Evolutionary conservation across 768 basidiomycete genomes (phyloP), one percentile per base, ranked within the genome.

Genomic region (Tremella yokohamensis): DNA sequence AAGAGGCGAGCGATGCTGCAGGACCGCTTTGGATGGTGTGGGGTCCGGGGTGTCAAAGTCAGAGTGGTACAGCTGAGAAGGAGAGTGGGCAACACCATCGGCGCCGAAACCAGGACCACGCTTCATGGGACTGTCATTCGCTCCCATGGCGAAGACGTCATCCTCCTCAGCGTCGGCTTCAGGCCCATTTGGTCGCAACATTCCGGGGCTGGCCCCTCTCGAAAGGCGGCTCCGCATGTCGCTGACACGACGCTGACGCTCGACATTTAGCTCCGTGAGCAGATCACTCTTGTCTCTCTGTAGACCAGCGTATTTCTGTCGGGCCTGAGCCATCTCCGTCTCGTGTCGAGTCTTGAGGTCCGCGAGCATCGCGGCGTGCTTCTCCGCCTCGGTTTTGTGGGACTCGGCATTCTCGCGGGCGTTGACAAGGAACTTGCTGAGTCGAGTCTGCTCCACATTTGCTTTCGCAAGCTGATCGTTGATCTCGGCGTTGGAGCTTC

Each of bases 211-310:
- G 6, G 65, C 68, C 11, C 67, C 62, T 20, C 64, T 51, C 18
- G 64, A 69, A 6, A 63, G 29, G 24, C 65, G 51, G 3, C 58
- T 69, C 40, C 62, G 52, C 22, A 62, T 50, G 45, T 55, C 65
- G 22, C 62, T 62, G 54, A 72, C 63, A 15, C 63, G 50, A 22
- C 65, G 38, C 47, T 69, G 63, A 24, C 67, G 25, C 52, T 70
- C 70, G 26, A 60, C 82, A 66, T 96, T 91, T 22, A 97, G 79
- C 2, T 84, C 80, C 60, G 85, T 83, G 72, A 93, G 88, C 40
- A 99, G 80, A 66, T 99, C 94, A 24, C 85, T 86, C 79, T 93
- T 94, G 75, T 99, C 96, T 61, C 94, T 83, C 66, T 87, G 85
- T 22, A 97, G 81, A 22, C 88, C 86, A 0, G 93, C 93, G 1